Evolutionary conservation across 495 filamentous ascomycete species (phyloP), one percentile per base, ranked within the genome.

Genomic region (Pseudotulostoma volvatum): DNA sequence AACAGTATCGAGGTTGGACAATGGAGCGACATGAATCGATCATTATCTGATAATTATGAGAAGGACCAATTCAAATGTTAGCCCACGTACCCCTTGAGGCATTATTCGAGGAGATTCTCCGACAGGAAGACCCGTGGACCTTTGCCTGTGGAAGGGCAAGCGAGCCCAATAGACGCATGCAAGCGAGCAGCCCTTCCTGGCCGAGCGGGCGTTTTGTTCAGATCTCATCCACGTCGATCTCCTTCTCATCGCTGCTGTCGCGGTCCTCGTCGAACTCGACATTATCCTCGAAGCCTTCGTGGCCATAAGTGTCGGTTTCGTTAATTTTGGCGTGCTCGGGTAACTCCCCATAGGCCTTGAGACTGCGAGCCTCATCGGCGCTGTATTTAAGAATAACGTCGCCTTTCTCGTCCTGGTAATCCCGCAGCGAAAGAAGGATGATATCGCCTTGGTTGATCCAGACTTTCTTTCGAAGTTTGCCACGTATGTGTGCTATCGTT

Each of bases 381-480:
- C 76, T 81, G 72, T 97, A 97, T 69, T 97, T 97, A 60, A 95
- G 77, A 66, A 97, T 94, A 33, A 97, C 90, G 57, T 97, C 90
- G 48, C 86, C 90, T 70, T 97, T 97, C 63, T 93, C 84, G 60
- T 95, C 90, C 59, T 97, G 90, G 65, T 95, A 97, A 63, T 96
- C 92, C 49, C 90, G 85, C 28, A 97, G 81, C 4, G 82, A 90
- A 34, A 97, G 76, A 11, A 97, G 76, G 59, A 97, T 95, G 61
- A 97, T 96, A 54, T 97, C 90, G 60, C 90, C 88, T 65, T 93
- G 84, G 70, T 95, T 96, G 74, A 93, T 96, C 84, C 84, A 92
- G 56, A 81, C 77, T 70, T 97, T 97, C 73, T 97, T 97, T 50
- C 92, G 78, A 38, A 97, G 77, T 63, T 97, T 97, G 63, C 90